Percentiles rank a stretch among this genome's conserved stretches.
phyloP scores from a whole-genome alignment of 225 moss, liverwort and hornwort genomes.

The Marchantia polymorpha region DNA sequence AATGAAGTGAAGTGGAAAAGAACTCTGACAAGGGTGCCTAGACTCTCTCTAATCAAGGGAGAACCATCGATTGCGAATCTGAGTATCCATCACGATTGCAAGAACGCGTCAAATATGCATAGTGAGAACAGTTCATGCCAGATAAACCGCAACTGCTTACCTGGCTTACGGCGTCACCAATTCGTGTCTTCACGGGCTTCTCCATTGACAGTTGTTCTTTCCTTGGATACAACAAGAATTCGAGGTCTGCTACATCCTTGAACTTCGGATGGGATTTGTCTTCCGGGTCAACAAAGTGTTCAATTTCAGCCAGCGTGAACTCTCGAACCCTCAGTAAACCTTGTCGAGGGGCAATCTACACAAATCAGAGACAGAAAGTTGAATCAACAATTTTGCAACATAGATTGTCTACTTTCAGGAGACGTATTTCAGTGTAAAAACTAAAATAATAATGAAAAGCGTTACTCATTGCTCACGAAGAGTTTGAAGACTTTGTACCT shows the following conservation, averaged over 20 bases:
- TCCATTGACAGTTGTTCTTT: conserved; percentile 53
- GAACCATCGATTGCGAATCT: too few relatives aligned
- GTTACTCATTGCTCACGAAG: too few relatives aligned
- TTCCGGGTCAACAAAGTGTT: conserved; percentile 84
- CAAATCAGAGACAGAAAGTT: background rate
- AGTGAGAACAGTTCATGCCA: too few relatives aligned
- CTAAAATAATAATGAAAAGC: background rate
- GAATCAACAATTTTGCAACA: background rate
- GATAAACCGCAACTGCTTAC: conserved; percentile 43
- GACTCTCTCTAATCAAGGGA: too few relatives aligned
- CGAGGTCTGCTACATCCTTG: conserved; percentile 59
- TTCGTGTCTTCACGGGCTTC: conserved; percentile 55
- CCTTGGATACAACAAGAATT: conserved; percentile 65
- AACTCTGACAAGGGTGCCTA: too few relatives aligned
- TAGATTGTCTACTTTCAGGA: too few relatives aligned
- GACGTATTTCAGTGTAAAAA: too few relatives aligned
- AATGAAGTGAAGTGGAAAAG: too few relatives aligned
- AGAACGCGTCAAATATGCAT: too few relatives aligned
- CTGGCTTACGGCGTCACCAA: conserved; percentile 74
- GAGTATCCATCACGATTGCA: too few relatives aligned
- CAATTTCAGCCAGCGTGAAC: conserved; percentile 90
- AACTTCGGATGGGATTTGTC: conserved; percentile 87
- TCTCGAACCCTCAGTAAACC: conserved; percentile 83
- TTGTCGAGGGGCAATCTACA: conserved; percentile 84
- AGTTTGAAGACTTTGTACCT: too few relatives aligned